Base-by-base conservation (phyloP, 352 stramenopile genomes). In the Globisporangium irregulare region DNA sequence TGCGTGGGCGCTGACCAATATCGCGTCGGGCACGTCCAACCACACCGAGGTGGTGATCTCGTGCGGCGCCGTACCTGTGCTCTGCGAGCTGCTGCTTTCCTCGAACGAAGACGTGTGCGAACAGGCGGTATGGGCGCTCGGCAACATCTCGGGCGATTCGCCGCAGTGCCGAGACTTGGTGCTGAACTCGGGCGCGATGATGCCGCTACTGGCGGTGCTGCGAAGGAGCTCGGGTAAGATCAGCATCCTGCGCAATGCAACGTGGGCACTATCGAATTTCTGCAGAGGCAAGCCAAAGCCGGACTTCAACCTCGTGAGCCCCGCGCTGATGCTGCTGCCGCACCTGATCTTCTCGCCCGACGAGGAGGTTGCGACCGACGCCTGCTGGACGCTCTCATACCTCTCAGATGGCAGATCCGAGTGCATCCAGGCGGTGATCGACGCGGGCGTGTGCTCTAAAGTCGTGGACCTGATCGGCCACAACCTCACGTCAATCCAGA, bases 1-100 rank as follows among this genome's bases (percentile, higher is more conserved):
- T 24, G 98, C 98, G 6, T 99, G 98, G 98, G 97, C 97, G 36
- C 80, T 99, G n/a, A 99, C 98, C 38, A 99, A 99, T 80, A 99
- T 99, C 79, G 97, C 97, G 15, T 99, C 93, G 27, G 98, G 98
- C 55, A 99, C 97, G 9, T 98, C 93, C 55, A 93, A 99, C 14
- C 94, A 99, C 79, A 99, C 98, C 9, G 92, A 96, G 48, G 91
- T 99, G 38, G 97, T 99, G 29, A 99, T 99, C 75, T 90, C 99
- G 60, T 81, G 96, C 62, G 97, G 97, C 55, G 97, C 98, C 3
- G 96, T 99, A 53, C 97, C 97, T 41, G 98, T 99, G 71, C 99
- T 99, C 79, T 97, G 98, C 57, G 83, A 97, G 67, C 74, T 99
- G 32, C 82, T 99, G 14, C 78, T 95, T 15, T 98, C 91, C 46